Evolutionary conservation across 2,329 filamentous ascomycete genomes (phyloP).

Genomic region (Endoconidiophora polonica): DNA sequence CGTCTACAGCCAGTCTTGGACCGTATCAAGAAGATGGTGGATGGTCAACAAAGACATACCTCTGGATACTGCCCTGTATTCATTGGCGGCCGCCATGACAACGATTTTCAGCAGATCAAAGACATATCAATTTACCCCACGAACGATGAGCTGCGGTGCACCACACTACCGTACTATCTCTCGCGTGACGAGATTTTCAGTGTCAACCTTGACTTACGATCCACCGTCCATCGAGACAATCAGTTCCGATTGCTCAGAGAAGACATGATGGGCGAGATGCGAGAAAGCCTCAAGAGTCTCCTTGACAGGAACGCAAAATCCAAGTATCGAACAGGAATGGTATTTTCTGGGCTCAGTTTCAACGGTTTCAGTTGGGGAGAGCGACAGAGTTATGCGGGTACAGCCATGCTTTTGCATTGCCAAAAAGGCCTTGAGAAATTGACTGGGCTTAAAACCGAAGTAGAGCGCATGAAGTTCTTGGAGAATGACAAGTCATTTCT

Average conservation of each 20-base stretch:
- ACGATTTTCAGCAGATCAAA: slow-evolving; percentile 47
- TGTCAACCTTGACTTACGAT: slow-evolving; percentile 21
- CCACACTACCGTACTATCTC: slow-evolving; percentile 36
- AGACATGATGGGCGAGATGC: slow-evolving; percentile 51
- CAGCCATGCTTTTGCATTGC: slow-evolving; percentile 19
- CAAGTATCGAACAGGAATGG: slow-evolving; percentile 20
- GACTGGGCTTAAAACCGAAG: slow-evolving; percentile 15
- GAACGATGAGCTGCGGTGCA: slow-evolving; percentile 42
- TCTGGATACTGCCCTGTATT: background rate
- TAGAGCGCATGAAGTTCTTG: slow-evolving; percentile 28
- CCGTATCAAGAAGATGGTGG: slow-evolving; percentile 1
- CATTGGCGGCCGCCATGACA: slow-evolving; percentile 55
- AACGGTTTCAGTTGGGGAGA: slow-evolving; percentile 23
- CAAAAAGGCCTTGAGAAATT: slow-evolving; percentile 30
- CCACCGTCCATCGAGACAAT: slow-evolving; percentile 44
- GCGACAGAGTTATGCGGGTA: slow-evolving; percentile 2
- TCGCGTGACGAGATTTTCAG: slow-evolving; percentile 32
- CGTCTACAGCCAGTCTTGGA: background rate
- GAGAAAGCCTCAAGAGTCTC: slow-evolving; percentile 39
- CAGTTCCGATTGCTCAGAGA: slow-evolving; percentile 56
- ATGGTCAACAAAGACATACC: background rate
- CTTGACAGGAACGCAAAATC: slow-evolving; percentile 29
- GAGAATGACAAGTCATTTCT: slow-evolving; percentile 32
- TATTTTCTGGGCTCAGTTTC: slow-evolving; percentile 25
- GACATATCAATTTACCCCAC: slow-evolving; percentile 50